phyloP scores from a whole-genome alignment of 192 early-diverging fungal genomes.

The Coemansia sp. region DNA sequence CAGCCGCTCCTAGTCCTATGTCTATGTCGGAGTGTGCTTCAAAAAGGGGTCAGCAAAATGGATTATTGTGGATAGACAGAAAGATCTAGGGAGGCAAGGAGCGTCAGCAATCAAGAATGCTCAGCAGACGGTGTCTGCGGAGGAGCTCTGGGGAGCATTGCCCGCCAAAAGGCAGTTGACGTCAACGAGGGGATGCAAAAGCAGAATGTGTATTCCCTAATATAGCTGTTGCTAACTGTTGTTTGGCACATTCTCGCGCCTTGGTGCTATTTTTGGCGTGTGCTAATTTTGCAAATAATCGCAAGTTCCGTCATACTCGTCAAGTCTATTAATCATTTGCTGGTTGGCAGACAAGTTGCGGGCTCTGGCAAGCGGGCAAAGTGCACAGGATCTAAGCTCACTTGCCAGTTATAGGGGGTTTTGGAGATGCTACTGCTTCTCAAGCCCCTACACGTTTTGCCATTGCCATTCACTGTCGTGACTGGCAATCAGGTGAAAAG shows the following conservation, averaged over 20 bases:
- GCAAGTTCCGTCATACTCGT: not conserved
- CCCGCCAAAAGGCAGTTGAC: not conserved
- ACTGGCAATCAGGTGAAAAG: not conserved
- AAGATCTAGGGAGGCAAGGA: not conserved
- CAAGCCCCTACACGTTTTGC: not conserved
- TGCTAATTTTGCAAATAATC: not conserved
- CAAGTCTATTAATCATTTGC: not conserved
- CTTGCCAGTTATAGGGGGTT: not conserved
- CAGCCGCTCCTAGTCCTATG: not conserved
- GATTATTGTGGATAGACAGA: not conserved
- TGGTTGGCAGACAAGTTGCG: not conserved
- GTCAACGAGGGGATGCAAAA: not conserved
- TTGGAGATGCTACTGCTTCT: not conserved
- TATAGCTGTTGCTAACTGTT: not conserved
- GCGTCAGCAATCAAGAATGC: not conserved
- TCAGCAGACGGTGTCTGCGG: not conserved
- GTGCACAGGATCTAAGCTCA: not conserved
- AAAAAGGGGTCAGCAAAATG: not conserved
- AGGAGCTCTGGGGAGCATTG: not conserved
- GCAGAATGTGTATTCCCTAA: not conserved
- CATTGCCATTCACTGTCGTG: not conserved
- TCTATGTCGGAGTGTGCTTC: not conserved
- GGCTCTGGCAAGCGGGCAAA: not conserved
- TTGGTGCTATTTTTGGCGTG: not conserved
- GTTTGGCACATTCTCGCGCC: conserved; percentile 5